Base-by-base conservation (phyloP, 495 filamentous ascomycete genomes). In the Podospora conica region DNA sequence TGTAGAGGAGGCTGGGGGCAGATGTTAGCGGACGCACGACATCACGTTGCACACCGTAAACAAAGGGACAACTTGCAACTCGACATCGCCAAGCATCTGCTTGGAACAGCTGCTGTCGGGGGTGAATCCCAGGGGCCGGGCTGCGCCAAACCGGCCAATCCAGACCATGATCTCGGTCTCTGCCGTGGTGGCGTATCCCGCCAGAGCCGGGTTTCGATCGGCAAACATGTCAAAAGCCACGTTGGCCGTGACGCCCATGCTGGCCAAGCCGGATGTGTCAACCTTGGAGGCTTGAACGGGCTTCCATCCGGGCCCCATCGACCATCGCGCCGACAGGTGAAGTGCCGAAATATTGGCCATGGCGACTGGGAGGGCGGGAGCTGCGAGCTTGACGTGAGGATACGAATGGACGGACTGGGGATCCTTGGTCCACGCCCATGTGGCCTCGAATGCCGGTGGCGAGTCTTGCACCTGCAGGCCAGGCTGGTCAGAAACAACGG, bases 121-220 rank as follows among this genome's bases (percentile, higher is more conserved):
- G 21, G 56, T 55, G n/a, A 65, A 70, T 5, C 73, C 72, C 58
- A 75, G 53, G 15, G 73, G 73, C 23, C 69, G 48, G 8, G 73
- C 64, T 20, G 58, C 10, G 25, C 73, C 73, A 57, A 71, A 62
- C 24, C 25, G 65, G 15, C 71, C 73, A 15, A 75, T 54, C 73
- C 73, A 75, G 40, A 75, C 64, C 73, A 75, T 75, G 22, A 75
- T 68, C 65, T 75, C 73, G 8, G 71, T 75, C 54, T 70, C 70
- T 24, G 73, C 73, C 18, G 60, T 66, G 20, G 60, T 69, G 53
- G 73, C 73, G 40, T 55, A 65, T 24, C 54, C 54, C 3, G 73
- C 58, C 9, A 58, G 60, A 7, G 23, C 61, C 11, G 66, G 31
- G 57, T 72, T 65, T 48, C 61, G 73, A 67, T 75, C 73, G 3